These are phyloP conservation scores for Coprinellus aureogranulatus DNA, from an alignment of 768 basidiomycete genomes.

Conservation along the genomic window DNA sequence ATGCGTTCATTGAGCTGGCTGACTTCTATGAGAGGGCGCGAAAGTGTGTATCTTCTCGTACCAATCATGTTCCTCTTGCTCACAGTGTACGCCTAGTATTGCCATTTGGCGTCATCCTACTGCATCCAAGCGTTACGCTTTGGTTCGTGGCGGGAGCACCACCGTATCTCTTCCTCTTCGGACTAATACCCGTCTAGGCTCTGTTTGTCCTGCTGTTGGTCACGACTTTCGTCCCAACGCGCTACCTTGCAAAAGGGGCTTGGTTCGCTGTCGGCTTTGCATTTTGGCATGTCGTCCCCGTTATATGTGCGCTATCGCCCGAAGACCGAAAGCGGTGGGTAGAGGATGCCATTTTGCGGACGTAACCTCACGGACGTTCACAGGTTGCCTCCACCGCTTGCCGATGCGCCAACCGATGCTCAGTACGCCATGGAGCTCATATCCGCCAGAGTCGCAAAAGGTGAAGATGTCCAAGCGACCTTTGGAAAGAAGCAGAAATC, in stretches of 20 bases:
- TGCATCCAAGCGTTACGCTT: slow-evolving; percentile 47
- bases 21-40: slow-evolving; percentile 64
- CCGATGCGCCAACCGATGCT: slow-evolving; percentile 61
- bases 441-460: slow-evolving; percentile 54
- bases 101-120: slow-evolving; percentile 63
- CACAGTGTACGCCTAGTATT: slow-evolving; percentile 37
- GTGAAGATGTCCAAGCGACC: slow-evolving; percentile 43
- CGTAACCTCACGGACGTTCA: neutral
- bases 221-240: slow-evolving; percentile 45
- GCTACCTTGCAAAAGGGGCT: slow-evolving; percentile 46
- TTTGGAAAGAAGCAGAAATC: slow-evolving; percentile 3
- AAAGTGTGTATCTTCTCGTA: slow-evolving; percentile 44
- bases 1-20: slow-evolving; percentile 44
- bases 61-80: neutral
- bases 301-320: slow-evolving; percentile 50
- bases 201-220: slow-evolving; percentile 37
- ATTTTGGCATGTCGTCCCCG: slow-evolving; percentile 65
- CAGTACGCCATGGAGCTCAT: slow-evolving; percentile 73
- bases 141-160: slow-evolving; percentile 32
- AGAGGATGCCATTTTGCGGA: neutral
- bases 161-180: too few species aligned
- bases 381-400: slow-evolving; percentile 48
- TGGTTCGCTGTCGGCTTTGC: slow-evolving; percentile 47
- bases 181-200: slow-evolving; percentile 33
- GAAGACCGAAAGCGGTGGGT: slow-evolving; percentile 44